These are phyloP conservation scores for Trichophyton rubrum DNA, from an alignment of 2,329 filamentous ascomycete genomes.

Conservation along the genomic window DNA sequence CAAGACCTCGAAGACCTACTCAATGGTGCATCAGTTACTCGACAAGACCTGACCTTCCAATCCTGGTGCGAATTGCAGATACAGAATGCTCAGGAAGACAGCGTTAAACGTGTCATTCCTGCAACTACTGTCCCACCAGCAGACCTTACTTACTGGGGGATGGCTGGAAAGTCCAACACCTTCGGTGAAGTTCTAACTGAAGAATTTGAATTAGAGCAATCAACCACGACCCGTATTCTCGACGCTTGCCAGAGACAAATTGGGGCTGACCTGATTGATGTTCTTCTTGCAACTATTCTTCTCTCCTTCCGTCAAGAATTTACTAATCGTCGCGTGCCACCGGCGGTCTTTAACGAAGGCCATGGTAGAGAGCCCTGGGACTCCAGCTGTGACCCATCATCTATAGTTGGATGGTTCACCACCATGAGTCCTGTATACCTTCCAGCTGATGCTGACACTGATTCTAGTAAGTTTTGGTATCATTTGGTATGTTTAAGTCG, in stretches of 20 bases:
- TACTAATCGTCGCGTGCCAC: slow-evolving; percentile 25
- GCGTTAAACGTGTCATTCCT: slow-evolving; percentile 13
- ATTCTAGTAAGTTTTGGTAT: background rate
- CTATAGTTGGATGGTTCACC: slow-evolving; percentile 41
- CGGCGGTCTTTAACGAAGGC: slow-evolving; percentile 39
- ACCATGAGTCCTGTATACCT: slow-evolving; percentile 34
- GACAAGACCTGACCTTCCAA: slow-evolving; percentile 27
- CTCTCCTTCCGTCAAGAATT: slow-evolving; percentile 36
- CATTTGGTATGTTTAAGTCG: background rate
- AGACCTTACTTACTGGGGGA: slow-evolving; percentile 28
- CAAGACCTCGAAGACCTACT: slow-evolving; percentile 18
- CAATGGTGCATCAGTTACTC: slow-evolving; percentile 18
- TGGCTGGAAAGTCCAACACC: slow-evolving; percentile 21
- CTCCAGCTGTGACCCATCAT: slow-evolving; percentile 32
- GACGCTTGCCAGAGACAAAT: slow-evolving; percentile 22
- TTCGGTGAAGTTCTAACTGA: slow-evolving; percentile 27
- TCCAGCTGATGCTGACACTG: slow-evolving; percentile 7
- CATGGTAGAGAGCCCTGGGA: slow-evolving; percentile 39
- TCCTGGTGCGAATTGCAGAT: slow-evolving; percentile 27
- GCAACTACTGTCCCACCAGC: slow-evolving; percentile 21
- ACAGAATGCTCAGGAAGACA: slow-evolving; percentile 14
- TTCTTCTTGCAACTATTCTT: slow-evolving; percentile 27
- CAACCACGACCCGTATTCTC: slow-evolving; percentile 22
- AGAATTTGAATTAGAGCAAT: slow-evolving; percentile 22
- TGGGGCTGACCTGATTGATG: slow-evolving; percentile 27